A percentile compares a stretch with the other conserved stretches of the same genome.
These are phyloP conservation scores for Cyberlindnera xylosilytica DNA, from an alignment of 805 yeast species.

Conservation along the genomic window DNA sequence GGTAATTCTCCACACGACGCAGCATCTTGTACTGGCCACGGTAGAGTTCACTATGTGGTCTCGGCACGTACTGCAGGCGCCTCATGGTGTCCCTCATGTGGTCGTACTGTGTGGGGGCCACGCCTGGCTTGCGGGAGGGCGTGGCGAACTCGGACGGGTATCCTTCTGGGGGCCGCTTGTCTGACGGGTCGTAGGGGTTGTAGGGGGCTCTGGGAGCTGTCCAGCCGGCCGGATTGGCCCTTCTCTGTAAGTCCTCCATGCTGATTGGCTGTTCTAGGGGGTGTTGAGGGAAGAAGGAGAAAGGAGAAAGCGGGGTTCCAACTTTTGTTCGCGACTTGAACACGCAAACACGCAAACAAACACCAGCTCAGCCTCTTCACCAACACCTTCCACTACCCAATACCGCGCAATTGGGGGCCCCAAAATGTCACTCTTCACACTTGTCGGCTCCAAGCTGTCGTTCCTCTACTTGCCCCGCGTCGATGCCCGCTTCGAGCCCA, in stretches of 20 bases:
- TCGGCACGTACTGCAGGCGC: conserved; percentile 68
- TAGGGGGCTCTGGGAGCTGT: conserved; percentile 56
- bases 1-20: conserved; percentile 51
- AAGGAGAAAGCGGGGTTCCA: too few species aligned
- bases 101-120: conserved; percentile 62
- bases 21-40: conserved; percentile 78
- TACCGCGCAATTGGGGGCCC: too few species aligned
- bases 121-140: conserved; percentile 65
- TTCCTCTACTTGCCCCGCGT: conserved; percentile 38
- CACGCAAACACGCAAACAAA: too few species aligned
- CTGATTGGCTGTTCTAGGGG: too few species aligned
- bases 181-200: conserved; percentile 80
- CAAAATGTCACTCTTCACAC: conserved; percentile 10
- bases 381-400: too few species aligned
- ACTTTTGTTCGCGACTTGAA: too few species aligned
- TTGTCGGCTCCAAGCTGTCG: conserved; percentile 9
- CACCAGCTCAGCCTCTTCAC: too few species aligned
- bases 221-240: conserved; percentile 81
- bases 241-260: conserved; percentile 41
- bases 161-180: conserved; percentile 75
- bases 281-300: too few species aligned
- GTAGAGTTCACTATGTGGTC: conserved; percentile 70
- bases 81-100: conserved; percentile 73
- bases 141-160: conserved; percentile 78
- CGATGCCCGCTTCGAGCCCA: conserved; percentile 37